Base-by-base conservation (phyloP, 768 basidiomycete species). In the Trametes coccinea region DNA sequence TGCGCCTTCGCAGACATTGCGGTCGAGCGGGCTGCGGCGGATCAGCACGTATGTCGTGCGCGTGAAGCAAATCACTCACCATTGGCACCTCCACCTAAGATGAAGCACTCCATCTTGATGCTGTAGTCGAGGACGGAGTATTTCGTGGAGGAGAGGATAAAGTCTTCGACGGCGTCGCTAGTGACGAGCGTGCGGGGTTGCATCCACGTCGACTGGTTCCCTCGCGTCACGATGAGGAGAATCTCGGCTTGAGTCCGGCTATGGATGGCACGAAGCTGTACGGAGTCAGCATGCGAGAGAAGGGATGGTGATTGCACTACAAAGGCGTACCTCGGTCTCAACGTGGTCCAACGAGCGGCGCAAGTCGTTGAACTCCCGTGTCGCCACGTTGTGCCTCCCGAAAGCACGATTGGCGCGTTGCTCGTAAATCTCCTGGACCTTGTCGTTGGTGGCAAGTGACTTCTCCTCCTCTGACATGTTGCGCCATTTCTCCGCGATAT, bases 321-420 rank as follows among this genome's bases (percentile, higher is more conserved):
- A 48, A 33, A 27, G 8, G 34, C 45, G 10, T 56, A 56, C 56
- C 30, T 56, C 56, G 31, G 22, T 16, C 56, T 48, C 17, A 9
- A 56, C 16, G n/a, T 27, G 8, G 6, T 11, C 45, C 30, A 63
- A 29, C 29, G 48, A 44, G 5, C 5, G 14, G 9, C 56, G 43
- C 14, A 29, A 41, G 37, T 63, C 61, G 31, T 52, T 37, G 54
- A 58, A 58, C 29, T 34, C 17, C 29, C 47, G 52, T 9, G 56
- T 27, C 7, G 56, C 9, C 13, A 53, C 44, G 51, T 49, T 63
- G 33, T 59, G 30, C 30, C 33, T 45, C 22, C 43, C 56, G 45
- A 33, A 37, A 13, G 33, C 44, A 5, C 37, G 29, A 27, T 46
- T 56, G 33, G 44, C 56, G n/a, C 45, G 56, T 22, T 56, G 44